Conservation (phyloP, 371 early-diverging fungal species). For the Rhizomucor pusillus region DNA sequence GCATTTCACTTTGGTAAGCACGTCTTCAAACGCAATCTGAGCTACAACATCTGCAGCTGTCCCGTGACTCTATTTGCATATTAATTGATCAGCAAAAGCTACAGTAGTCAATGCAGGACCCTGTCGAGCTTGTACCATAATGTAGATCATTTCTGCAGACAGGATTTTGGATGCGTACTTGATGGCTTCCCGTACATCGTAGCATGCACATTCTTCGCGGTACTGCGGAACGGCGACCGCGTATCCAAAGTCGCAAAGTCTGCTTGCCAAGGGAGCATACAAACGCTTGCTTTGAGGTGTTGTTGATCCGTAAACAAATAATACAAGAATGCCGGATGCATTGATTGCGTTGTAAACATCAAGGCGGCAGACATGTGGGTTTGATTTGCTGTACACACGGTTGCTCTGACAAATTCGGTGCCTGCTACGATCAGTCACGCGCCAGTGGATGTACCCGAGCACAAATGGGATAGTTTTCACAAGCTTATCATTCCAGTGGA, state of each 20-base stretch:
- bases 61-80: conserved; percentile 43
- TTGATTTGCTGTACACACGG: too few relatives aligned
- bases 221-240: conserved; percentile 78
- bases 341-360: too few relatives aligned
- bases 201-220: conserved; percentile 56
- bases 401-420: too few relatives aligned
- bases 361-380: too few relatives aligned
- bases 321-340: too few relatives aligned
- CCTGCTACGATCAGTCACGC: too few relatives aligned
- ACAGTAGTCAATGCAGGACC: too few relatives aligned
- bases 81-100: neutral
- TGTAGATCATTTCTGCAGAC: conserved; percentile 41
- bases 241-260: conserved; percentile 65
- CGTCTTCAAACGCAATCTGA: conserved; percentile 41
- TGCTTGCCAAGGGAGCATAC: conserved; percentile 64
- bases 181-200: conserved; percentile 60
- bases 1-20: conserved; percentile 32
- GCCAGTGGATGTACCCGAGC: conserved; percentile 34
- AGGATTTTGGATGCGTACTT: conserved; percentile 59
- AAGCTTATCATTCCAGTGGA: conserved; percentile 33
- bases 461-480: conserved; percentile 30
- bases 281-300: conserved; percentile 38
- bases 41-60: conserved; percentile 46
- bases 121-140: conserved; percentile 50
- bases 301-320: conserved; percentile 66